phyloP scores from a whole-genome alignment of 2,329 filamentous ascomycete genomes.

The Neopestalotiopsis sp. region DNA sequence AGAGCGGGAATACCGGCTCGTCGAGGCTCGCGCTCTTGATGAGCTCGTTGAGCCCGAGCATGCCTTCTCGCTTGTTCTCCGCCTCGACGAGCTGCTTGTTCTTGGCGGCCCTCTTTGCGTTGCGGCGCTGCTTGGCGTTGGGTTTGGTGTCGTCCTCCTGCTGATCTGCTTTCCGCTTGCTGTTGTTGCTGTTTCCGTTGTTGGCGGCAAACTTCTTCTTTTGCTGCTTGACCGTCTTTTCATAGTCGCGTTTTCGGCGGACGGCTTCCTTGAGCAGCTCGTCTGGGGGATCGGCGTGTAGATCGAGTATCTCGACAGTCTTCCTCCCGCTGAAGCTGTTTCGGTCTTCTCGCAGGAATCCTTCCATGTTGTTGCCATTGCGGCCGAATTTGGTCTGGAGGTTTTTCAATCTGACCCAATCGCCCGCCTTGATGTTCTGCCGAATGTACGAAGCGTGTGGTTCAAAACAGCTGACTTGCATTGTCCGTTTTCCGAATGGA shows the following conservation, averaged over 20 bases:
- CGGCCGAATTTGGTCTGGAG: constrained; percentile 69
- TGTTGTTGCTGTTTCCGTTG: constrained; percentile 19
- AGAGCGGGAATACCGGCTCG: constrained; percentile 41
- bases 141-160: constrained; percentile 21
- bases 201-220: constrained; percentile 25
- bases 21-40: constrained; percentile 54
- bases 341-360: constrained; percentile 69
- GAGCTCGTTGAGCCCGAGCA: constrained; percentile 28
- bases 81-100: constrained; percentile 32
- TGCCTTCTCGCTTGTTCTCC: constrained; percentile 34
- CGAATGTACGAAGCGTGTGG: constrained; percentile 68
- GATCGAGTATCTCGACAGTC: constrained; percentile 60
- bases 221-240: constrained; percentile 42
- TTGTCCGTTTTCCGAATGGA: constrained; percentile 73
- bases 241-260: constrained; percentile 69
- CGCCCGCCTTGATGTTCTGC: constrained; percentile 58
- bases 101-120: constrained; percentile 32
- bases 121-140: constrained; percentile 34
- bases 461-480: constrained; percentile 75
- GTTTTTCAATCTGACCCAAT: constrained; percentile 73
- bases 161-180: constrained; percentile 29
- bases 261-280: constrained; percentile 62
- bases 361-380: constrained; percentile 68
- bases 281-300: constrained; percentile 44
- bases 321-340: constrained; percentile 50